phyloP scores from a whole-genome alignment of 768 basidiomycete species.

The Collybia sp. region DNA sequence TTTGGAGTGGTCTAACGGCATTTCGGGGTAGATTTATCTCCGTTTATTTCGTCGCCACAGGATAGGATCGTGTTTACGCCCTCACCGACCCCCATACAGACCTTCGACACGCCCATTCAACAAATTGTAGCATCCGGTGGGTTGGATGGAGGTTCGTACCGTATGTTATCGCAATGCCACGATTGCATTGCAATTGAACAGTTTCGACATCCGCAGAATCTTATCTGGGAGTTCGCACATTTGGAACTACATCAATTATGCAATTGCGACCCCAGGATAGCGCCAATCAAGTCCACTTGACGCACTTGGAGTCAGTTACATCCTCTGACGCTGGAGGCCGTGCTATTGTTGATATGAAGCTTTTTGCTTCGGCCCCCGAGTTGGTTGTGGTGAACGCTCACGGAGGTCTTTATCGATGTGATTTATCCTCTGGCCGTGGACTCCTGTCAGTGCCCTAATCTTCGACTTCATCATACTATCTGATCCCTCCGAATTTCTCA shows the following conservation, averaged over 20 bases:
- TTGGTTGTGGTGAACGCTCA: constrained; percentile 41
- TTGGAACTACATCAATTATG: constrained; percentile 37
- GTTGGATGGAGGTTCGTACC: background rate
- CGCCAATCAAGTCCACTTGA: constrained; percentile 13
- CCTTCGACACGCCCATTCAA: constrained; percentile 64
- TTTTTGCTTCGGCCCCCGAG: constrained; percentile 25
- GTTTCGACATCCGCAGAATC: constrained; percentile 14
- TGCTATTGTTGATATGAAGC: constrained; percentile 42
- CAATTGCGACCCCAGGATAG: constrained; percentile 16
- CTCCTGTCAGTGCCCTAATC: constrained; percentile 31
- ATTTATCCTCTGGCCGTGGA: constrained; percentile 27
- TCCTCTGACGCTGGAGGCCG: constrained; percentile 35
- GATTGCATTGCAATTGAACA: too few species aligned
- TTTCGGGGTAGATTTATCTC: constrained; percentile 45
- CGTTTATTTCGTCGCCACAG: constrained; percentile 22
- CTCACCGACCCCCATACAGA: constrained; percentile 30
- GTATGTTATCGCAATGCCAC: background rate
- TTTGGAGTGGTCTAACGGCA: background rate
- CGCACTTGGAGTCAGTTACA: constrained; percentile 31
- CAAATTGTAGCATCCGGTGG: constrained; percentile 44
- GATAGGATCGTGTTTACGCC: constrained; percentile 32
- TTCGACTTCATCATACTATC: constrained; percentile 3
- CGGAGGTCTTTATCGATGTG: constrained; percentile 49
- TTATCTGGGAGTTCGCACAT: constrained; percentile 41
- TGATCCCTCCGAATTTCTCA: background rate